Percentiles rank a stretch among this genome's conserved stretches.
Conservation (phyloP, 75 land plant genomes). For the Azolla pinnata region DNA sequence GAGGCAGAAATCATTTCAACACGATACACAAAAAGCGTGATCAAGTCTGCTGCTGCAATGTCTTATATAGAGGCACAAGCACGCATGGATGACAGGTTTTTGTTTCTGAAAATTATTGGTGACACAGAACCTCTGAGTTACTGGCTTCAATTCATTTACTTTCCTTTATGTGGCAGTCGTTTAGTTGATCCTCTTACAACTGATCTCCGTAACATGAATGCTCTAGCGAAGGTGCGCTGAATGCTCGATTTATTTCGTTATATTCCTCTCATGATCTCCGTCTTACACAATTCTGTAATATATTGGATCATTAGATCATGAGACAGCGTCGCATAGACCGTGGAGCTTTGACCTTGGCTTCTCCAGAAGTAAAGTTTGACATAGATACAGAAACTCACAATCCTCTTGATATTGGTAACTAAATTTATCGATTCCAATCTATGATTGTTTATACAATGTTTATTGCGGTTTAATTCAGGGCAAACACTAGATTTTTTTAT, state of each 20-base stretch:
- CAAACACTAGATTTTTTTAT: no score
- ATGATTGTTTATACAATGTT: no score
- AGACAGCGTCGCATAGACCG: constrained; percentile 88
- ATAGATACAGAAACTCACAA: constrained; percentile 98
- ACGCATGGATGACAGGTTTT: constrained; percentile 95
- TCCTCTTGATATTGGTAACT: constrained; percentile 98
- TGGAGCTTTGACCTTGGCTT: constrained; percentile 96
- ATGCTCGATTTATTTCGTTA: not conserved
- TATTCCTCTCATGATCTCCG: no score
- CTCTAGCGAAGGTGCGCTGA: constrained; percentile 71
- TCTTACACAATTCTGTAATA: not conserved
- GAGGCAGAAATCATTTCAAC: constrained; percentile 79
- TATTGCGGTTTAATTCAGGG: no score
- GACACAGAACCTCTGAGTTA: not conserved
- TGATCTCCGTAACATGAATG: constrained; percentile 91
- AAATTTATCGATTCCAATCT: no score
- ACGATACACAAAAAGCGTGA: constrained; percentile 77
- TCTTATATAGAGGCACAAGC: constrained; percentile 99
- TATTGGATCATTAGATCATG: constrained; percentile 52
- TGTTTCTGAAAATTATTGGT: not conserved
- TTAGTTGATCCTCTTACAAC: constrained; percentile 71
- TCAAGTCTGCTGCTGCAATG: constrained; percentile 88
- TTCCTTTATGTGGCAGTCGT: constrained; percentile 46
- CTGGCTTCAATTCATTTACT: not conserved
- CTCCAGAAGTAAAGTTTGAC: constrained; percentile 97